Percentiles rank a stretch among this genome's conserved stretches.
Evolutionary conservation across 2,329 filamentous ascomycete genomes (phyloP).

Genomic region (Colletotrichum theobromicola): DNA sequence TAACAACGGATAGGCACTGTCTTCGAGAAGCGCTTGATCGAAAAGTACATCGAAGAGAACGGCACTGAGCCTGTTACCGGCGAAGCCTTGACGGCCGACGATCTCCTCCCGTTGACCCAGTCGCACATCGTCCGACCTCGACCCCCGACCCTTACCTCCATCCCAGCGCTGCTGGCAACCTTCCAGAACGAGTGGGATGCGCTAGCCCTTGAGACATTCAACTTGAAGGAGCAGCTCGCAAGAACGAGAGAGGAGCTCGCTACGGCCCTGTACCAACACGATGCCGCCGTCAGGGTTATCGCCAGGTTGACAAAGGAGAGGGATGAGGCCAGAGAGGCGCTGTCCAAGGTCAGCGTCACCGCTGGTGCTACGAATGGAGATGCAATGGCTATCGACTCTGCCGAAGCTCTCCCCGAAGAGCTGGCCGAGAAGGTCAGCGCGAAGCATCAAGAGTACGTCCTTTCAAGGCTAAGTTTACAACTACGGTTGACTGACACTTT

Average conservation of each 20-base stretch:
- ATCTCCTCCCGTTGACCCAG: constrained; percentile 87
- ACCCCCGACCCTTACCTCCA: constrained; percentile 92
- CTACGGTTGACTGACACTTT: constrained; percentile 11
- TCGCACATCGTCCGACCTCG: constrained; percentile 84
- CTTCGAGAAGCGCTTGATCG: constrained; percentile 94
- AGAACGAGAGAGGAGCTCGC: constrained; percentile 94
- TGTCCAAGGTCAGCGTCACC: constrained; percentile 83
- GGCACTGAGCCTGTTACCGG: constrained; percentile 91
- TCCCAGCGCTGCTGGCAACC: constrained; percentile 89
- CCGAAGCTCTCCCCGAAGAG: constrained; percentile 74
- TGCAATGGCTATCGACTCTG: constrained; percentile 88
- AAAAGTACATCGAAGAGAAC: constrained; percentile 92
- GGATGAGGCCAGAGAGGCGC: constrained; percentile 88
- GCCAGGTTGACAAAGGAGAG: constrained; percentile 88
- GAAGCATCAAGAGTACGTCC: constrained; percentile 77
- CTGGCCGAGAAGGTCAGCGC: constrained; percentile 77
- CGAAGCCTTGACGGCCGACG: constrained; percentile 81
- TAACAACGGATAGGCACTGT: constrained; percentile 67
- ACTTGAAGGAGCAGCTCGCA: constrained; percentile 84
- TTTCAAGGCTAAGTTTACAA: background rate
- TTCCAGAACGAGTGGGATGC: constrained; percentile 99
- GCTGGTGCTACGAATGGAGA: constrained; percentile 67
- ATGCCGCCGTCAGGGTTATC: constrained; percentile 95
- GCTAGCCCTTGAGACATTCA: constrained; percentile 88
- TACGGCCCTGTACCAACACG: constrained; percentile 93